phyloP scores from a whole-genome alignment of 1,284 basidiomycete genomes.

The Apiotrichum porosum region DNA sequence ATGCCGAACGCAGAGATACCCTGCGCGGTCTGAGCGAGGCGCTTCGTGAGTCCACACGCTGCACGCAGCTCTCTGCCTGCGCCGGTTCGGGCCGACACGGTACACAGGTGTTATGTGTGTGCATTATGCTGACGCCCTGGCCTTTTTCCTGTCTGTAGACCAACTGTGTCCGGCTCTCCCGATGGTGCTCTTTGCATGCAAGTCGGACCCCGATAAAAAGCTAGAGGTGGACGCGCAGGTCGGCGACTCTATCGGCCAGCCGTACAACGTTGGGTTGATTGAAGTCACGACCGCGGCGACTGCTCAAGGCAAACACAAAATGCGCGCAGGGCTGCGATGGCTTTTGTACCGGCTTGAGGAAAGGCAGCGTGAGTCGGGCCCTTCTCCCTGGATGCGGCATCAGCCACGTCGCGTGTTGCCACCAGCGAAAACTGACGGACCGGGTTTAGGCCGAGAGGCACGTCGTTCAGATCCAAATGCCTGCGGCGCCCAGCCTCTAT shows the following conservation, averaged over 20 bases:
- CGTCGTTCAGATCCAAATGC: no score
- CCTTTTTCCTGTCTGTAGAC: conserved; percentile 11
- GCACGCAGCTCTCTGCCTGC: background rate
- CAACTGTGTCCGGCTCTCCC: conserved; percentile 26
- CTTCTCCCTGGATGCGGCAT: no score
- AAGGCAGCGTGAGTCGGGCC: conserved; percentile 36
- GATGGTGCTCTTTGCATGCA: conserved; percentile 45
- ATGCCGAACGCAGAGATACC: conserved; percentile 32
- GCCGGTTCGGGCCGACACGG: background rate
- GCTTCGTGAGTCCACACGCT: conserved; percentile 38
- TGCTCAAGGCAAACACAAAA: conserved; percentile 44
- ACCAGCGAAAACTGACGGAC: no score
- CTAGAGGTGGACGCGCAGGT: conserved; percentile 37
- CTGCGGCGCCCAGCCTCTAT: background rate
- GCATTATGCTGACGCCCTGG: background rate
- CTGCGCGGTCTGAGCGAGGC: conserved; percentile 32
- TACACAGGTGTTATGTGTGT: no score
- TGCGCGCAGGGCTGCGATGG: conserved; percentile 46
- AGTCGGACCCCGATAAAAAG: conserved; percentile 38
- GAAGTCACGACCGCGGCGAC: conserved; percentile 36
- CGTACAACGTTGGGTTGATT: conserved; percentile 46
- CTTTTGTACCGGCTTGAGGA: conserved; percentile 43
- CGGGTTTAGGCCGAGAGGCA: conserved; percentile 1
- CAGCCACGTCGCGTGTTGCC: no score
- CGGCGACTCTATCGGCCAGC: conserved; percentile 43